A percentile compares a stretch with the other conserved stretches of the same genome.
phyloP scores from a whole-genome alignment of 1,284 basidiomycete species.

The Naganishia sp. region DNA sequence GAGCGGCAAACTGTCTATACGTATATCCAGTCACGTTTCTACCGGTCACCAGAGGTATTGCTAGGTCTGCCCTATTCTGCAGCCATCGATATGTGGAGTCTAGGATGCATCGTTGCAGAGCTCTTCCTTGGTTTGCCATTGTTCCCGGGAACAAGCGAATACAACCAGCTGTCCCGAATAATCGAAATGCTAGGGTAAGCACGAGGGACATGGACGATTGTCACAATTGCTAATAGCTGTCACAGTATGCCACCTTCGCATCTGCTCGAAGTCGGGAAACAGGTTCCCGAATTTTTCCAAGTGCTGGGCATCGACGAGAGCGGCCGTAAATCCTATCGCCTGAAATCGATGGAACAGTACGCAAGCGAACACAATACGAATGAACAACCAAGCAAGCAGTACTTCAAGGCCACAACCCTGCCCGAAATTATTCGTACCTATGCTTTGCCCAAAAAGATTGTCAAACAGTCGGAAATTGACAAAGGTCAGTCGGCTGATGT shows the following conservation, averaged over 20 bases:
- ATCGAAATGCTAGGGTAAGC: constrained; percentile 96
- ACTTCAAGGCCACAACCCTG: constrained; percentile 91
- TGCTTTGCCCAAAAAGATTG: constrained; percentile 75
- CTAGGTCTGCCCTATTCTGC: constrained; percentile 92
- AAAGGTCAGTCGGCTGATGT: constrained; percentile 65
- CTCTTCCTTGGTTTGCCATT: constrained; percentile 93
- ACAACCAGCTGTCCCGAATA: constrained; percentile 95
- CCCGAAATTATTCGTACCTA: constrained; percentile 96
- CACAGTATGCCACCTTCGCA: constrained; percentile 79
- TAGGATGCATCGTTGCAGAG: constrained; percentile 99
- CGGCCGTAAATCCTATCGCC: constrained; percentile 80
- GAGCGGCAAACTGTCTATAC: constrained; percentile 99
- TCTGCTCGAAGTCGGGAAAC: constrained; percentile 96
- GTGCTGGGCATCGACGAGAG: constrained; percentile 70
- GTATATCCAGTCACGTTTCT: constrained; percentile 98
- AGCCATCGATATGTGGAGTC: constrained; percentile 96
- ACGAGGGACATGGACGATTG: background rate
- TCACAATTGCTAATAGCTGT: background rate
- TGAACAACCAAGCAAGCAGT: constrained; percentile 97
- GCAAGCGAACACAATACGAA: constrained; percentile 90
- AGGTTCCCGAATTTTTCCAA: constrained; percentile 92
- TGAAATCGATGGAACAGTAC: constrained; percentile 94
- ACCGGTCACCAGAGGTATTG: constrained; percentile 95
- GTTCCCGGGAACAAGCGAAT: constrained; percentile 98
- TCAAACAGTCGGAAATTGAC: constrained; percentile 83